Evolutionary conservation across 495 filamentous ascomycete genomes (phyloP).

Genomic region (Tetracladium marchalianum): DNA sequence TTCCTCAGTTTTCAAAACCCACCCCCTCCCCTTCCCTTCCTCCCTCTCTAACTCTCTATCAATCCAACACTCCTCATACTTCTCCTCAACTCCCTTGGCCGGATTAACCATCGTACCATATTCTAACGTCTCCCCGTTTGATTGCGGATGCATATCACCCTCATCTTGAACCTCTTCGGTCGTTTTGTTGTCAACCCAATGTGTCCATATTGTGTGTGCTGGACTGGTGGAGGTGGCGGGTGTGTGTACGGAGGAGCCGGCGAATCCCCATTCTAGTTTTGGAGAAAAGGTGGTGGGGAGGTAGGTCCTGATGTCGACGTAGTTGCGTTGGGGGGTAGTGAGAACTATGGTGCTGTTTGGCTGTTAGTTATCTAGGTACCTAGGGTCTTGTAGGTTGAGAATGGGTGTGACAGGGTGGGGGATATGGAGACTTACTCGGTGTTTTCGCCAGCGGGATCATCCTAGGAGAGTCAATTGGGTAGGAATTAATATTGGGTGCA

Average conservation of each 20-base stretch:
- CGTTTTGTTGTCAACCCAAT: constrained; percentile 42
- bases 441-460: constrained; percentile 5
- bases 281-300: neutral
- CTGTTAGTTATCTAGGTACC: neutral
- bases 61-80: constrained; percentile 46
- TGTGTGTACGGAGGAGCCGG: constrained; percentile 30
- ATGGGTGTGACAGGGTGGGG: neutral
- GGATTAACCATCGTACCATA: constrained; percentile 36
- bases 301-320: constrained; percentile 38
- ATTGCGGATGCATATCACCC: constrained; percentile 35
- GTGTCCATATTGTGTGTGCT: constrained; percentile 33
- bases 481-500: neutral
- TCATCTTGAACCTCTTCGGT: constrained; percentile 31
- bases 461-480: neutral
- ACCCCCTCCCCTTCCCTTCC: constrained; percentile 8
- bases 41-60: constrained; percentile 17
- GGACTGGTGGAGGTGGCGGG: constrained; percentile 2
- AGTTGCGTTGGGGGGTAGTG: constrained; percentile 35
- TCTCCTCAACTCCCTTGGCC: constrained; percentile 25
- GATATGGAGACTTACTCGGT: constrained; percentile 3
- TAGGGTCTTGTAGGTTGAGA: neutral
- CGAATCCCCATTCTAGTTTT: constrained; percentile 40
- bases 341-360: constrained; percentile 21
- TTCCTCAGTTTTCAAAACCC: constrained; percentile 27
- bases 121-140: constrained; percentile 35